Evolutionary conservation across 225 moss, liverwort and hornwort genomes (phyloP), one percentile per base, ranked within the genome.

Genomic region (Bryum argenteum): DNA sequence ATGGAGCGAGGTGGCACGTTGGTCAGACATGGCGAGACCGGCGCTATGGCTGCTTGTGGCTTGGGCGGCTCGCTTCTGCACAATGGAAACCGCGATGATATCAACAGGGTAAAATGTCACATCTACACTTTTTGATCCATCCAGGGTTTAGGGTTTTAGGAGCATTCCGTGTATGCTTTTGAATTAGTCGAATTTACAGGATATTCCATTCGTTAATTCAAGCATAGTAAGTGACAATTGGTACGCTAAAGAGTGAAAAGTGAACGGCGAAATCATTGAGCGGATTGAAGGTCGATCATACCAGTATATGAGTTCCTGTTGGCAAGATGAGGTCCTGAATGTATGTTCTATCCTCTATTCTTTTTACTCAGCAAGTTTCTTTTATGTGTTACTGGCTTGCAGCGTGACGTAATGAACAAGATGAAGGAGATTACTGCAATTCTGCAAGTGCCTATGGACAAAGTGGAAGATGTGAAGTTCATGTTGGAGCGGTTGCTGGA

Each of bases 361-460:
- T 43, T 43, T 43, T 3, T 8, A 43, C 44, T 14, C 14, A 45
- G 14, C 45, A 61, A 21, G 26, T 6, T 4, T 16, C 22, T 21
- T 28, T 50, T 21, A 0, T 33, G 4, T n/a, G 42, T 66, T 48
- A 12, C 26, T 59, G 75, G 21, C 7, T 69, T 58, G 43, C 76
- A 94, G 94, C 61, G 86, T 59, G 89, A 89, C 11, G 93, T 90
- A n/a, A 89, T 94, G 90, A 89, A 91, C 73, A 98, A 85, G 67
- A 91, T 94, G 67, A 89, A 88, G 82, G 82, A 84, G 75, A 75
- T 91, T 51, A 68, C 86, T 66, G 89, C 88, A 54, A 74, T 85
- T 56, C 71, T 98, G 66, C 87, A 88, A 50, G 89, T 98, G 79
- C 92, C 94, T n/a, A 61, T 61, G 54, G 90, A 92, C 41, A 92